Evolutionary conservation across 768 basidiomycete species (phyloP), one percentile per base, ranked within the genome.

Genomic region (Auriscalpium vulgare): DNA sequence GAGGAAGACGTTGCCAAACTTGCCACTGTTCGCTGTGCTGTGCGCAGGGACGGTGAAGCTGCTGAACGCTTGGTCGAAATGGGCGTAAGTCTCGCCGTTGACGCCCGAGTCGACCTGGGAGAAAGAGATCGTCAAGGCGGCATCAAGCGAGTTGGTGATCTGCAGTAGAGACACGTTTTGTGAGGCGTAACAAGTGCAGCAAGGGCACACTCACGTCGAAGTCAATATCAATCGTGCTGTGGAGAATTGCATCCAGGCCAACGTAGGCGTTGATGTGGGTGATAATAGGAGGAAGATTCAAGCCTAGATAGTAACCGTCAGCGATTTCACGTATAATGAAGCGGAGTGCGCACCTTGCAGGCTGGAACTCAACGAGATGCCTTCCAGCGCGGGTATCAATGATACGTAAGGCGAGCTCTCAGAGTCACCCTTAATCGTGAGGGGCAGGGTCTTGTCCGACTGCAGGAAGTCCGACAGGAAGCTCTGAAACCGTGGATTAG

Each of bases 401-500:
- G 85, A 85, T 7, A 65, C 73, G 65, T 84, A 87, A 2, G 87
- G 85, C 3, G 83, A 79, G 63, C 84, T 82, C 16, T 68, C 62
- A 2, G 67, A 55, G 63, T 87, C 85, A 21, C 87, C 87, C 59
- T 79, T 69, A 62, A 87, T 83, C 0, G 72, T 75, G 56, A 86
- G 65, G 7, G 78, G 71, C 37, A 88, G 65, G 8, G 61, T 53
- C 45, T 77, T 65, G 23, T 71, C 73, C 0, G 75, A 77, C 66
- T 82, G 81, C 45, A 88, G 74, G 68, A 86, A 88, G 37, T 72
- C 65, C 9, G 78, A 73, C 58, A 87, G 65, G 74, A 88, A 88
- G 29, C 69, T 66, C 73, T 85, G 35, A 16, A 21, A 21, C 21
- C 21, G 29, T 17, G 5, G 47, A 34, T 17, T 36, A 34, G 17